Conservation (phyloP, 2,329 filamentous ascomycete genomes). For the Alternaria ventricosa region DNA sequence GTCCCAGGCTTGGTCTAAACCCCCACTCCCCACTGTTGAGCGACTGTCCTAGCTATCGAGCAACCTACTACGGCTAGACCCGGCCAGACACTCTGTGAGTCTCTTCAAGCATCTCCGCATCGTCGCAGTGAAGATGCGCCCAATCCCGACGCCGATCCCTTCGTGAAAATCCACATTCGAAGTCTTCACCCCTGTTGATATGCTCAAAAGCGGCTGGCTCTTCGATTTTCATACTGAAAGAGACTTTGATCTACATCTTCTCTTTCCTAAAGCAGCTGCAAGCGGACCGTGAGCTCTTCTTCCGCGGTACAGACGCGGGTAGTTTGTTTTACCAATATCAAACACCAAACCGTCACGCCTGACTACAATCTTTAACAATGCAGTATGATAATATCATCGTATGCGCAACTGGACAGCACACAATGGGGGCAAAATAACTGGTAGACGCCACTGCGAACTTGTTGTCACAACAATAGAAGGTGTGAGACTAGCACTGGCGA, state of each 20-base stretch:
- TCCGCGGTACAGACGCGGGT: not conserved
- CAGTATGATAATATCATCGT: not conserved
- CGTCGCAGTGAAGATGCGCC: not conserved
- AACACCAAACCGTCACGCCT: not conserved
- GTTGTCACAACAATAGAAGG: not conserved
- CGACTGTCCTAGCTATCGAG: not conserved
- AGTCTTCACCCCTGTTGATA: not conserved
- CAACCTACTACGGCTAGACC: not conserved
- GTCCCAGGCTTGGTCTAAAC: not conserved
- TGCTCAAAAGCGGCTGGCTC: not conserved
- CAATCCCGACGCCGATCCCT: not conserved
- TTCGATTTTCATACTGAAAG: not conserved
- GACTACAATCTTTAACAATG: not conserved
- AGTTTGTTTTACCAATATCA: conserved; percentile 1
- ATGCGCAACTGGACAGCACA: not conserved
- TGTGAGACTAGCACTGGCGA: not conserved
- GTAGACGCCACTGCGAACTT: not conserved
- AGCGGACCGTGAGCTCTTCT: not conserved
- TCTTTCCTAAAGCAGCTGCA: not conserved
- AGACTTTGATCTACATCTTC: conserved; percentile 1
- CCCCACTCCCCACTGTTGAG: not conserved
- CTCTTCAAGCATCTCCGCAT: not conserved
- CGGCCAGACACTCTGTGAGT: not conserved
- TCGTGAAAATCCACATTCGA: not conserved
- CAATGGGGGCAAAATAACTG: not conserved